Conservation (phyloP, 805 yeast species). For the Wickerhamomyces mucosus region DNA sequence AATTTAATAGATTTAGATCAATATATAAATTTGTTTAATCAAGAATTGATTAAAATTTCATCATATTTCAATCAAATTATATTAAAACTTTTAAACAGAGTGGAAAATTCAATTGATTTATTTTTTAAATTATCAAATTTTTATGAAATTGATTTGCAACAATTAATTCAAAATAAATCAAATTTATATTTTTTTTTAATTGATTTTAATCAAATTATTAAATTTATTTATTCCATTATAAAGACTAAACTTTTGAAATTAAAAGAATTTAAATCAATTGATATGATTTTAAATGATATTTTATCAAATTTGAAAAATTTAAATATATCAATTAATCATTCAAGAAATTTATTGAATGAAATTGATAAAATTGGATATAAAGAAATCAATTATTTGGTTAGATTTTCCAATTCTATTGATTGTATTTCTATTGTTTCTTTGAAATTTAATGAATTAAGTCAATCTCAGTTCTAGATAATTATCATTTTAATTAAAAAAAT, state of each 20-base stretch:
- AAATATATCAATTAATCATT: too few relatives aligned
- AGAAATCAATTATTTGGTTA: not conserved
- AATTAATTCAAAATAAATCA: too few relatives aligned
- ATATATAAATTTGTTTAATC: not conserved
- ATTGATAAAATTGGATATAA: not conserved
- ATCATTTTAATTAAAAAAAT: too few relatives aligned
- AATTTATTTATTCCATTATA: too few relatives aligned
- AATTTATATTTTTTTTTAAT: too few relatives aligned
- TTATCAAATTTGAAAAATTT: too few relatives aligned
- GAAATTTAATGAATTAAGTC: not conserved
- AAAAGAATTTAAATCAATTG: too few relatives aligned
- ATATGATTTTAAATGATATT: too few relatives aligned
- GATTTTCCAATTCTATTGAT: not conserved
- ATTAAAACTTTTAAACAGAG: not conserved
- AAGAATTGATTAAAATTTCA: not conserved
- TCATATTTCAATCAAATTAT: not conserved
- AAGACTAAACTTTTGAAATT: too few relatives aligned
- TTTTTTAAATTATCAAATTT: slow-evolving; percentile 2
- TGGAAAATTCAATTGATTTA: slow-evolving; percentile 1
- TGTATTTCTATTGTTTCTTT: not conserved
- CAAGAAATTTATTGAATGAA: not conserved
- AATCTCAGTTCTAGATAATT: too few relatives aligned
- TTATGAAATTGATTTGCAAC: slow-evolving; percentile 1
- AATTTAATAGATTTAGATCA: not conserved
- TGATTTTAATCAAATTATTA: too few relatives aligned